Base-by-base conservation (phyloP, 1,139 yeast species). In the Sugiyamaella pinicola region DNA sequence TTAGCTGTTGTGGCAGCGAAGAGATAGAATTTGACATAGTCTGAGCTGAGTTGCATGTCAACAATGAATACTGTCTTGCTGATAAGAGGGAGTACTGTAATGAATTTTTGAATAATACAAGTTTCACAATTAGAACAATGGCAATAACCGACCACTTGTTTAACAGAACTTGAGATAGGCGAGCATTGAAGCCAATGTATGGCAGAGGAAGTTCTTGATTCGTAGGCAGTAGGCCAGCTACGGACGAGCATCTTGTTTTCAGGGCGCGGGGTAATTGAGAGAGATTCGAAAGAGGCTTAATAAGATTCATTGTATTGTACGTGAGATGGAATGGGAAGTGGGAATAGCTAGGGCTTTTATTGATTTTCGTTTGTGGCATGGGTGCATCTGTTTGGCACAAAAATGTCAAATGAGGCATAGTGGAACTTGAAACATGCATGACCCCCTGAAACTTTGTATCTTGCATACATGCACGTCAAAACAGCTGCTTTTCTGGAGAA, bases 1-100 rank as follows among this genome's bases (percentile, higher is more conserved):
- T 77, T 49, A 85, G 64, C 59, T 83, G 78, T 51, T 77, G 78
- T 0, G 95, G 95, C 1, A 82, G 67, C 0, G 80, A 73, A 1
- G 74, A 69, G 1, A 78, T 62, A 2, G 70, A 67, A 5, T 76
- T 64, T 4, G 80, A 80, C 29, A 77, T 71, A 2, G 68, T 62
- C 51, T 84, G 82, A 1, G 80, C 68, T 0, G 75, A 62, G 1
- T 68, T 62, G 61, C 91, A 85, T 2, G 67, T 63, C n/a, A 57
- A 51, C 19, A 58, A 35, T 0, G 69, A 60, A 31, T 64, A 59
- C n/a, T 51, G 52, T 29, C 61, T 55, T 10, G 69, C 69, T 0
- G 62, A 49, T 3, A 53, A 53, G 10, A 74, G 57, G 4, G 67
- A 62, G 19, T 53, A 53, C 7, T 52, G 31, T 2, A 74, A 56